Base-by-base conservation (phyloP, 257 asterid species). In the Parsonsia alboflavescens region DNA sequence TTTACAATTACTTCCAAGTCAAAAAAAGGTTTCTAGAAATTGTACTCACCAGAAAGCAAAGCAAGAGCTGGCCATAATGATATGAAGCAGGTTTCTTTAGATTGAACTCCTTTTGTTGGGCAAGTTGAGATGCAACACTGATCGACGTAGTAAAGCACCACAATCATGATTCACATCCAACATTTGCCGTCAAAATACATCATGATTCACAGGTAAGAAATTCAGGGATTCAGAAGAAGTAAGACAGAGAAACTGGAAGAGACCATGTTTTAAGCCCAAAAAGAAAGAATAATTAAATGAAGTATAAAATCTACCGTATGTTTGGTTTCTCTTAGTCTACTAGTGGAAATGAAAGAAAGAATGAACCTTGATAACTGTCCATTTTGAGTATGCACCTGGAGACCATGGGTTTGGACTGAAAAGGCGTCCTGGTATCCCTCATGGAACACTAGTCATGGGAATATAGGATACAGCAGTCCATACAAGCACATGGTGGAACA, bases 321-420 rank as follows among this genome's bases (percentile, higher is more conserved):
- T 42, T 65, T 39, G 39, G 11, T 44, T 7, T 16, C 45, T 11
- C 66, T 39, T 22, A 16, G 45, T 36, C 48, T 26, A 22, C 2
- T 5, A 22, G 33, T 1, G 41, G 26, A 54, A 62, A 71, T 26
- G 41, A 64, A 57, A 68, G 5, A 65, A 19, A 22, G 75, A 54
- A 75, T 66, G 74, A 82, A 93, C 99, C 99, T 95, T 92, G 61
- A 88, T 82, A 48, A 95, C 98, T 3, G 99, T 92, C 99, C 99
- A 95, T 68, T 95, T 92, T 73, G 89, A 79, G 83, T 88, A 92
- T 50, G 98, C 98, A 73, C 99, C 99, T 39, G 91, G 77, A n/a
- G 98, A 90, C 99, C 99, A 95, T 68, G 98, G 99, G 80, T 90
- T 89, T 56, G 99, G 99, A 88, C 99, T 95, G 80, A 88, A 79